Base-by-base conservation (phyloP, 495 filamentous ascomycete species). In the Aspergillus sparsus region DNA sequence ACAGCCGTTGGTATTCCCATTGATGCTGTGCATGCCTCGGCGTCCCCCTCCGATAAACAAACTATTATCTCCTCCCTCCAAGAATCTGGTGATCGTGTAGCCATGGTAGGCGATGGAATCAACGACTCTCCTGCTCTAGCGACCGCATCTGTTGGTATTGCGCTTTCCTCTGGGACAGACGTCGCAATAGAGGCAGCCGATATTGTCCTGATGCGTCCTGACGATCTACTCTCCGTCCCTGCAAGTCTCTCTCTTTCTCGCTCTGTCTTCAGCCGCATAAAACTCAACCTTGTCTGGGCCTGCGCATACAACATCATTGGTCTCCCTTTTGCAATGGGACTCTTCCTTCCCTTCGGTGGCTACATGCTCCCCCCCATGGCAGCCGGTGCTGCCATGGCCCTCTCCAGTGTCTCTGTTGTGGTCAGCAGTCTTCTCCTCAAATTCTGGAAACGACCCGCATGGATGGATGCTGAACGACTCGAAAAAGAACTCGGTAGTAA, bases 21-120 rank as follows among this genome's bases (percentile, higher is more conserved):
- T 1, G 80, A 85, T 11, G 81, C 91, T 63, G 87, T 98, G 33
- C 86, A 87, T 69, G 91, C 94, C 37, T 88, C 88, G 13, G 88
- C 92, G 35, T 89, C 90, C 7, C 94, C 94, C 1, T 87, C 89
- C 44, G 86, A 94, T 63, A 99, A 99, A 62, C 91, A 92, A 61
- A 76, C 79, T 31, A 95, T 98, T 67, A 84, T 99, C 71, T 82
- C 84, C 15, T 71, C 85, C 46, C 82, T 97, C 37, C 89, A 97
- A 74, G 78, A 77, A 0, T 62, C 72, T 3, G 91, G 92, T 60
- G 82, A 88, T 46, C 78, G 87, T 53, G 90, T 99, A 21, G 94
- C 91, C 64, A 98, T 99, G 94, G 94, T 98, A 21, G 94, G 94
- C 53, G 94, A 99, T 69, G 94, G 94, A 39, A 97, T 99, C 82